phyloP scores from a whole-genome alignment of 2,329 filamentous ascomycete species.

The Parascedosporium putredinis region DNA sequence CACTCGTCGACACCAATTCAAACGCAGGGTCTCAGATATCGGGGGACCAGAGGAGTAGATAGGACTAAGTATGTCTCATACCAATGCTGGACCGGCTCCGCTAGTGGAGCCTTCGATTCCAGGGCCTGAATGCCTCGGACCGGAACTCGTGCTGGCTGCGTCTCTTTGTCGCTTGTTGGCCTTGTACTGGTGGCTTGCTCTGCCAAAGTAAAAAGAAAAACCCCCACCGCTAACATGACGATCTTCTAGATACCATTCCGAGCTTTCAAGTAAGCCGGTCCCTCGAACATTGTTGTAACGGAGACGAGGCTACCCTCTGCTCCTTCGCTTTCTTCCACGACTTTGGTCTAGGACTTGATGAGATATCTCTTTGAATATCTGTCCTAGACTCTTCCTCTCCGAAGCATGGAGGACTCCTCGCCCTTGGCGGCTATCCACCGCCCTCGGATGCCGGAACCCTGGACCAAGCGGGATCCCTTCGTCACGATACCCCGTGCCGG shows the following conservation, averaged over 20 bases:
- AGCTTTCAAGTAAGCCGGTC: too few species aligned
- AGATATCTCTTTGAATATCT: background rate
- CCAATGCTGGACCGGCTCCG: background rate
- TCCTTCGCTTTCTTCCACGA: background rate
- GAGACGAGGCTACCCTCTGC: too few species aligned
- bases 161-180: background rate
- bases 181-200: background rate
- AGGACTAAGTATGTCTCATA: conserved; percentile 6
- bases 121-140: too few species aligned
- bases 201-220: too few species aligned
- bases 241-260: too few species aligned
- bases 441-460: conserved; percentile 50
- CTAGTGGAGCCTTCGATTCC: background rate
- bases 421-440: conserved; percentile 88
- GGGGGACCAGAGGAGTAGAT: background rate
- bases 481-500: conserved; percentile 42
- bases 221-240: too few species aligned
- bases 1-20: too few species aligned
- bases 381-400: background rate
- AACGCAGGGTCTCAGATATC: too few species aligned
- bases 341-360: background rate
- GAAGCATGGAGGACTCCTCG: conserved; percentile 83
- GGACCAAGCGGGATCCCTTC: conserved; percentile 39
- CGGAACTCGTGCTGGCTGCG: background rate
- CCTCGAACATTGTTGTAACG: too few species aligned